These are phyloP conservation scores for Penicillium bovifimosum DNA, from an alignment of 495 filamentous ascomycete species.

Conservation along the genomic window DNA sequence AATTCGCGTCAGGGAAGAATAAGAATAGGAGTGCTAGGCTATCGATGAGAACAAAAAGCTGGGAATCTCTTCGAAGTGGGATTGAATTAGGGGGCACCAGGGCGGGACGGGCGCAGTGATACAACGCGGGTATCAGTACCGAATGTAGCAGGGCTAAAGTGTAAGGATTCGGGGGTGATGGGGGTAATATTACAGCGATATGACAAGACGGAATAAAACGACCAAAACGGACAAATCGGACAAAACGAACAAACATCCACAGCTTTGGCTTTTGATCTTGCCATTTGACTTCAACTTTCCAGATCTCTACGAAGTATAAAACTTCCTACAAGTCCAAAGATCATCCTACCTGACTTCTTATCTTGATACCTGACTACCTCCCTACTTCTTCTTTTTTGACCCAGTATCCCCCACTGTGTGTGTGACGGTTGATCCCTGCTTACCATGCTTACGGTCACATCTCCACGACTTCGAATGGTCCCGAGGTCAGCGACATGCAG, in stretches of 20 bases:
- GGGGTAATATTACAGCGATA: not conserved
- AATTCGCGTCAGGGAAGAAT: not conserved
- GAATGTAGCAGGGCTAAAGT: not conserved
- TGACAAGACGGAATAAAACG: not conserved
- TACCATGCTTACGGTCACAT: not conserved
- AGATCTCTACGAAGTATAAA: too few relatives aligned
- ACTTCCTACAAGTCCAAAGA: too few relatives aligned
- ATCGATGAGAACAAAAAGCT: not conserved
- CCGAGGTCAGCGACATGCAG: not conserved
- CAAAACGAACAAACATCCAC: too few relatives aligned
- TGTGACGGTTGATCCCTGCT: not conserved
- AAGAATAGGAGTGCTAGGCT: not conserved
- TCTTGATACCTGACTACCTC: not conserved
- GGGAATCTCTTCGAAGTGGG: slow-evolving; percentile 1
- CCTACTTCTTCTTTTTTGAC: not conserved
- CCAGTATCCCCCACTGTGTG: not conserved
- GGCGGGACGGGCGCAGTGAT: slow-evolving; percentile 1
- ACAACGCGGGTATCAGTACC: slow-evolving; percentile 1
- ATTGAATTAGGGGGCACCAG: slow-evolving; percentile 5
- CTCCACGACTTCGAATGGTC: not conserved
- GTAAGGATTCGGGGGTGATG: not conserved
- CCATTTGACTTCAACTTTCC: too few relatives aligned
- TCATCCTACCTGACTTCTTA: too few relatives aligned
- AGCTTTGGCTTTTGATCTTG: too few relatives aligned
- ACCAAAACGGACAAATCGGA: too few relatives aligned